Base-by-base conservation (phyloP, 1,284 basidiomycete species). In the Ganoderma multipileum region DNA sequence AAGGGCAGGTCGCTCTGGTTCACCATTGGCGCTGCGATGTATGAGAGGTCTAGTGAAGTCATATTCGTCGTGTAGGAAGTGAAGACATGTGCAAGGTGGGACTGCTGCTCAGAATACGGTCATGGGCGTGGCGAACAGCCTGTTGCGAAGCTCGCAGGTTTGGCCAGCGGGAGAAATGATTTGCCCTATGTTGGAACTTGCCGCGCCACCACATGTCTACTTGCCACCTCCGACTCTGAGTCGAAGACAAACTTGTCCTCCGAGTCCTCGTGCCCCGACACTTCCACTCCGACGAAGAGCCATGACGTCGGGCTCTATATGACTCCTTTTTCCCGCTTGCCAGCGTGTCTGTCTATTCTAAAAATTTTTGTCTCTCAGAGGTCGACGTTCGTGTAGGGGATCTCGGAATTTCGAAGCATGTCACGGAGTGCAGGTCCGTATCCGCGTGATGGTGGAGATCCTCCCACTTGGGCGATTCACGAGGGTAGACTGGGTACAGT, bases 1-100 rank as follows among this genome's bases (percentile, higher is more conserved):
- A 93, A 93, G 0, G 92, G 90, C 0, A 90, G 83, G 72, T 93
- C 91, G 58, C 90, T 91, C 75, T 92, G 91, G 68, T 90, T 87
- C 67, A 92, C 85, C 91, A 92, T 92, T 1, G 90, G 90, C 6
- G 91, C 91, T 8, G 79, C 73, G 33, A 79, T 74, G 66, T 66
- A 70, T 7, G 71, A 72, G 16, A 59, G 44, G 33, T 60, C 66
- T 20, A 64, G 26, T 1, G 39, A 28, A 16, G 38, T 20, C 58
- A 60, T 60, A n/a, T 60, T 60, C 11, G 52, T 7, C 16, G 28
- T 30, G 0, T 8, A 20, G 26, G 16, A 16, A 2, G 12, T 30
- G 16, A 55, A 55, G 52, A 8, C 47, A 26, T 50, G 47, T 26
- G 47, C 23, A 5, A n/a, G 47, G 11, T 26, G 47, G 11, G 23